Evolutionary conservation across 2,329 filamentous ascomycete species (phyloP).

Genomic region (Periglandula ipomoeae): DNA sequence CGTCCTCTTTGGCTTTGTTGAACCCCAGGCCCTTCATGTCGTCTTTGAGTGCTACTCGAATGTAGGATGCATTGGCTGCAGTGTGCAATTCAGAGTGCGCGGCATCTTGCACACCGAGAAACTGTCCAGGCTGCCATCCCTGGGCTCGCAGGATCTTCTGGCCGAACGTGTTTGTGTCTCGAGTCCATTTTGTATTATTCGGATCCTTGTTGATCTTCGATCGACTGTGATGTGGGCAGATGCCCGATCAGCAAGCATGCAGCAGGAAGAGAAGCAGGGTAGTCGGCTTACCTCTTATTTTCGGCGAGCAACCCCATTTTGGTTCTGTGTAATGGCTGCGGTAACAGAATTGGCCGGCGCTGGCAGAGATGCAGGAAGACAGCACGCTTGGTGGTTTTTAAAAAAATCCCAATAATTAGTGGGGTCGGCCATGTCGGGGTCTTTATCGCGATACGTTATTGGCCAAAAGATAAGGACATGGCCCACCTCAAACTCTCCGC

Average conservation of each 20-base stretch:
- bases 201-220: slow-evolving; percentile 80
- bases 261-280: no score
- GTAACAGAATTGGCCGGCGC: background rate
- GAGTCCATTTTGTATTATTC: slow-evolving; percentile 91
- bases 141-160: slow-evolving; percentile 82
- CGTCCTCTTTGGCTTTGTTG: slow-evolving; percentile 62
- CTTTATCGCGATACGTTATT: slow-evolving; percentile 1
- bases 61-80: slow-evolving; percentile 73
- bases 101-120: slow-evolving; percentile 69
- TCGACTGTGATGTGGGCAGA: slow-evolving; percentile 17
- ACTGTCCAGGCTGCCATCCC: slow-evolving; percentile 82
- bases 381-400: background rate
- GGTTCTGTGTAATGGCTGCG: slow-evolving; percentile 6
- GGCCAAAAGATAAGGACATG: background rate
- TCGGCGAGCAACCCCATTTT: slow-evolving; percentile 29
- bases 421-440: background rate
- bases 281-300: slow-evolving; percentile 26
- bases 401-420: background rate
- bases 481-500: background rate
- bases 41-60: slow-evolving; percentile 78
- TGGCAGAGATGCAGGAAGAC: background rate
- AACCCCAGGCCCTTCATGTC: slow-evolving; percentile 87
- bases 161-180: slow-evolving; percentile 73
- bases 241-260: background rate
- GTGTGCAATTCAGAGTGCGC: slow-evolving; percentile 69